Conservation (phyloP, 2,329 filamentous ascomycete genomes). For the Alternaria sp. region DNA sequence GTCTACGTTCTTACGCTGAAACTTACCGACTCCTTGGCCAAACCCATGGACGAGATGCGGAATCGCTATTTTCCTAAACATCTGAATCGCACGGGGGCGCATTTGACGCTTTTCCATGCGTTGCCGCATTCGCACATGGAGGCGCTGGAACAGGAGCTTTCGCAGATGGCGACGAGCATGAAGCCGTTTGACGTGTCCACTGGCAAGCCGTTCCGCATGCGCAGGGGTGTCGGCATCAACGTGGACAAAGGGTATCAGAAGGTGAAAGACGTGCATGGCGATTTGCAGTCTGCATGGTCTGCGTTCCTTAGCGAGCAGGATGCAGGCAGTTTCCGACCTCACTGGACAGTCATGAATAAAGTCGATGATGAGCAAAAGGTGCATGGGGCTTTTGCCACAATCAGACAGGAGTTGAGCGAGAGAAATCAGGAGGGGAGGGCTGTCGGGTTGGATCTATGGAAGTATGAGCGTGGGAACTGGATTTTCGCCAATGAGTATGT, state of each 20-base stretch:
- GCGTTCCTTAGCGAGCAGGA: conserved; percentile 56
- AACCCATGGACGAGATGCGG: conserved; percentile 52
- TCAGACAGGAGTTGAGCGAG: conserved; percentile 43
- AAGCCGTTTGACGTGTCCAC: conserved; percentile 51
- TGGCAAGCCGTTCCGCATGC: conserved; percentile 53
- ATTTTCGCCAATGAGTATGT: conserved; percentile 49
- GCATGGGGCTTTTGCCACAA: conserved; percentile 47
- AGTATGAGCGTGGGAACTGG: conserved; percentile 55
- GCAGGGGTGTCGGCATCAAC: conserved; percentile 54
- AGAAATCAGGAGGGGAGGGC: conserved; percentile 47
- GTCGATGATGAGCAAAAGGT: conserved; percentile 54
- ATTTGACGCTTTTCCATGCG: conserved; percentile 58
- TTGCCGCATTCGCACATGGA: conserved; percentile 53
- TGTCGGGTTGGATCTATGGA: conserved; percentile 54
- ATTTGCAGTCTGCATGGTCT: conserved; percentile 50
- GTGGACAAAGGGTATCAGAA: conserved; percentile 45
- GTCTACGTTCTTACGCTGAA: conserved; percentile 57
- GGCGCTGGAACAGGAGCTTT: conserved; percentile 47
- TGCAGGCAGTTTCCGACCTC: conserved; percentile 50
- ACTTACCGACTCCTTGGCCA: conserved; percentile 51
- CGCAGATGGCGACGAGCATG: conserved; percentile 39
- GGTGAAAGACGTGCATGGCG: conserved; percentile 48
- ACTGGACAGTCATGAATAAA: conserved; percentile 60
- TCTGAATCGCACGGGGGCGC: conserved; percentile 55
- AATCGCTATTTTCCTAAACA: conserved; percentile 54